Conservation (phyloP, 352 stramenopile genomes). For the Pythium grandisporangium region DNA sequence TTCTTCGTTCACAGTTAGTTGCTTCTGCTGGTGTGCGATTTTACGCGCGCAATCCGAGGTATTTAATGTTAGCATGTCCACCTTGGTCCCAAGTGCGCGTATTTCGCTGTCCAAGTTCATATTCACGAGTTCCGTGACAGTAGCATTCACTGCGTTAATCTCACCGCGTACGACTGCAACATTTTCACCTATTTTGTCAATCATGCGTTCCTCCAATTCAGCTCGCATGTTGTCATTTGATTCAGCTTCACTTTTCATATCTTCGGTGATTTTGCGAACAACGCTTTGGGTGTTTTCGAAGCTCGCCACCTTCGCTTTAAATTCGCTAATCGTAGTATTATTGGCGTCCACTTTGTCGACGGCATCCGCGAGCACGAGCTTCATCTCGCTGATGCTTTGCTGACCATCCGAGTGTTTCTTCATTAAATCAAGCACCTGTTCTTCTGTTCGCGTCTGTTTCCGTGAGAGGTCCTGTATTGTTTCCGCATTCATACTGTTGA, state of each 20-base stretch:
- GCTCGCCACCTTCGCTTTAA: slow-evolving; percentile 33
- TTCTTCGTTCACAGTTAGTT: slow-evolving; percentile 34
- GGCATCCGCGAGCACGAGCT: slow-evolving; percentile 35
- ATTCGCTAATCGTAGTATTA: slow-evolving; percentile 14
- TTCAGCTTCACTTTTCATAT: slow-evolving; percentile 27
- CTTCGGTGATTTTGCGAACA: slow-evolving; percentile 23
- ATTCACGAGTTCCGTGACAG: slow-evolving; percentile 44
- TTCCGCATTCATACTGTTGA: slow-evolving; percentile 72
- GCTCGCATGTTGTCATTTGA: slow-evolving; percentile 31
- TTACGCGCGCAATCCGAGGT: slow-evolving; percentile 47
- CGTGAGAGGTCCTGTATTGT: slow-evolving; percentile 38
- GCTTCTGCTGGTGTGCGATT: slow-evolving; percentile 46
- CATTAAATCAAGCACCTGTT: slow-evolving; percentile 46
- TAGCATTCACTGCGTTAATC: slow-evolving; percentile 31
- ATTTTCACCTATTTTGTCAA: slow-evolving; percentile 49
- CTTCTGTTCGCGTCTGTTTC: slow-evolving; percentile 42
- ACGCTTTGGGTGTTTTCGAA: slow-evolving; percentile 54
- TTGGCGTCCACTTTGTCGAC: slow-evolving; percentile 29
- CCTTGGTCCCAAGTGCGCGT: slow-evolving; percentile 30
- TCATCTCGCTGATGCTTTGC: slow-evolving; percentile 41
- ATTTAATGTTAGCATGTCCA: slow-evolving; percentile 48
- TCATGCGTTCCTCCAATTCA: slow-evolving; percentile 38
- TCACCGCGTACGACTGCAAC: slow-evolving; percentile 34
- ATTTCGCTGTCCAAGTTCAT: slow-evolving; percentile 53
- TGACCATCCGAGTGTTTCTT: slow-evolving; percentile 43